Evolutionary conservation across 2,329 filamentous ascomycete species (phyloP), one percentile per base, ranked within the genome.

Genomic region (Claviceps paspali): DNA sequence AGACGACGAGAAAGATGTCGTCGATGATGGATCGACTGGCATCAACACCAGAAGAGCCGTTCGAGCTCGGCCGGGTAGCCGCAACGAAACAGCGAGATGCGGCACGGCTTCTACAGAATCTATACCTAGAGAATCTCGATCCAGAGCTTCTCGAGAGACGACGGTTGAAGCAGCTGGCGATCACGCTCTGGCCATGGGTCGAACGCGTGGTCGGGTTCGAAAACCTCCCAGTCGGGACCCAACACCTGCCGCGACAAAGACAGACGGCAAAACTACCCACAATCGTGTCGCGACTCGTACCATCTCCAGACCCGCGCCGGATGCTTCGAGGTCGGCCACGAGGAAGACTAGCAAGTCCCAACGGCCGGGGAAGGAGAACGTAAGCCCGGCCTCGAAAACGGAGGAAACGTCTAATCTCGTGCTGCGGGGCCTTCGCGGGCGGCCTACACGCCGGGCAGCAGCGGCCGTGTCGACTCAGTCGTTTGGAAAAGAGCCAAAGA

Each of bases 291-390:
- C 46, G n/a, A 19, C 18, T 14, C 6, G 17, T 28, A 41, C 49
- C 12, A 42, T 47, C n/a, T 49, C 52, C 30, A 61, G 58, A 22
- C 46, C 54, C 5, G 52, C 52, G 4, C 44, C 51, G 12, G 53
- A 58, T 24, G 43, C 49, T 2, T 51, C 45, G 43, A 70, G 63
- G 53, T 53, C 68, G 14, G 57, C 62, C 5, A 53, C 62, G 24
- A 76, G 71, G 59, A 79, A 77, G 60, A 65, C 62, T 3, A 74
- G 79, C 48, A 75, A 69, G 40, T 79, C 79, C 51, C 65, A 76
- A 49, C 71, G 73, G 46, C 69, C 70, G 3, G 73, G 76, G 51
- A 79, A 79, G 55, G 75, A 79, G 51, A 79, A 79, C 44, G 55
- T 73, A 27, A 52, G 62, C 15, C 70, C 69, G 11, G 46, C 53